Percentiles rank a stretch among this genome's conserved stretches.
Conservation (phyloP, 2,329 filamentous ascomycete species). For the Alternaria sp. region DNA sequence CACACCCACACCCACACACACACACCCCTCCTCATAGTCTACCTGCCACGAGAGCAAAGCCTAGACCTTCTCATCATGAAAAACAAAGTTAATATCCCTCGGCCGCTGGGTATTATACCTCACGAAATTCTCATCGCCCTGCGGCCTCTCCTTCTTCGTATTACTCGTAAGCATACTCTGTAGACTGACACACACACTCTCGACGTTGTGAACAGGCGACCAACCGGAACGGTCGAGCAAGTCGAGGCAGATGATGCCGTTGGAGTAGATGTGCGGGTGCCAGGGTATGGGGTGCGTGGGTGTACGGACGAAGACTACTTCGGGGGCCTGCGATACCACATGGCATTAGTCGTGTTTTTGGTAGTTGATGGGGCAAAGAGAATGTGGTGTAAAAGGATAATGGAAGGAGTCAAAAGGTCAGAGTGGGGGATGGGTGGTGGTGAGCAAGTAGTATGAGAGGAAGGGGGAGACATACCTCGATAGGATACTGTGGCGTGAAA, state of each 20-base stretch:
- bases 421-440: too few species aligned
- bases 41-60: not conserved
- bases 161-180: slow-evolving; percentile 99
- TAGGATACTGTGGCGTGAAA: slow-evolving; percentile 86
- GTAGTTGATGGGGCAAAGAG: not conserved
- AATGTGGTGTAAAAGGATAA: too few species aligned
- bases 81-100: slow-evolving; percentile 90
- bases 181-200: slow-evolving; percentile 95
- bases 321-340: slow-evolving; percentile 74
- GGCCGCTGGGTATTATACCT: slow-evolving; percentile 79
- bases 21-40: slow-evolving; percentile 7
- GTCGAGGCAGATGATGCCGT: slow-evolving; percentile 98
- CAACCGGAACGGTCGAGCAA: slow-evolving; percentile 87
- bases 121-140: slow-evolving; percentile 90
- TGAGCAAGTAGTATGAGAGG: not conserved
- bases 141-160: slow-evolving; percentile 86
- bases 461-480: slow-evolving; percentile 59
- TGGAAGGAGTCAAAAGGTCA: too few species aligned
- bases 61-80: slow-evolving; percentile 78
- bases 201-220: slow-evolving; percentile 96
- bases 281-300: slow-evolving; percentile 76
- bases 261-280: slow-evolving; percentile 97
- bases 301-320: slow-evolving; percentile 84
- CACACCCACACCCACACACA: too few species aligned
- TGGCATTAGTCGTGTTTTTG: not conserved